Conservation (phyloP, 139 green algal genomes). For the Astrephomene gubernaculifera region DNA sequence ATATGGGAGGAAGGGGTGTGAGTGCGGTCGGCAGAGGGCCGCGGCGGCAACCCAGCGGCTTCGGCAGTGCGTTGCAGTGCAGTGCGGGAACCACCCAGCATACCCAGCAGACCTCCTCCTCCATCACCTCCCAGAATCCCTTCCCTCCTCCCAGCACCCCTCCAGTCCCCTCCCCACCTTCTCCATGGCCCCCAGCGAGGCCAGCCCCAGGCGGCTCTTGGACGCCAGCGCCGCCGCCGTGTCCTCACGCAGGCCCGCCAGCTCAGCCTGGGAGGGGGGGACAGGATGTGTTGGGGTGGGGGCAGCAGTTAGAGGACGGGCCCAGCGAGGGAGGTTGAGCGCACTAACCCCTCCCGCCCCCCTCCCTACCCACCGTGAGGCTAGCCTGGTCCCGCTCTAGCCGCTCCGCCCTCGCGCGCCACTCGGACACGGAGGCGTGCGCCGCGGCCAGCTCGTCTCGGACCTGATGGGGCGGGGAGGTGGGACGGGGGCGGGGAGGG, state of each 20-base stretch:
- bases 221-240: conserved; percentile 48
- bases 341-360: neutral
- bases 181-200: conserved; percentile 57
- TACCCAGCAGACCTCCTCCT: too few relatives aligned
- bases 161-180: too few relatives aligned
- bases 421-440: neutral
- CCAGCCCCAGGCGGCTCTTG: conserved; percentile 48
- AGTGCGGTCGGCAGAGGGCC: too few relatives aligned
- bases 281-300: too few relatives aligned
- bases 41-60: too few relatives aligned
- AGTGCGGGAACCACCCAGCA: too few relatives aligned
- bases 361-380: conserved; percentile 1
- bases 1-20: too few relatives aligned
- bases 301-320: too few relatives aligned
- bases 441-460: conserved; percentile 42
- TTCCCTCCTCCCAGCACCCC: too few relatives aligned
- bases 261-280: conserved; percentile 9
- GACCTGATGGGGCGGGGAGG: neutral
- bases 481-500: neutral
- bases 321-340: too few relatives aligned
- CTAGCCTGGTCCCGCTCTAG: conserved; percentile 50
- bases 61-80: too few relatives aligned
- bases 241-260: conserved; percentile 47
- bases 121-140: too few relatives aligned
- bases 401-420: conserved; percentile 32